A percentile compares a stretch with the other conserved stretches of the same genome.
These are phyloP conservation scores for Ophiostoma sp. DNA, from an alignment of 2,329 filamentous ascomycete species.

Conservation along the genomic window DNA sequence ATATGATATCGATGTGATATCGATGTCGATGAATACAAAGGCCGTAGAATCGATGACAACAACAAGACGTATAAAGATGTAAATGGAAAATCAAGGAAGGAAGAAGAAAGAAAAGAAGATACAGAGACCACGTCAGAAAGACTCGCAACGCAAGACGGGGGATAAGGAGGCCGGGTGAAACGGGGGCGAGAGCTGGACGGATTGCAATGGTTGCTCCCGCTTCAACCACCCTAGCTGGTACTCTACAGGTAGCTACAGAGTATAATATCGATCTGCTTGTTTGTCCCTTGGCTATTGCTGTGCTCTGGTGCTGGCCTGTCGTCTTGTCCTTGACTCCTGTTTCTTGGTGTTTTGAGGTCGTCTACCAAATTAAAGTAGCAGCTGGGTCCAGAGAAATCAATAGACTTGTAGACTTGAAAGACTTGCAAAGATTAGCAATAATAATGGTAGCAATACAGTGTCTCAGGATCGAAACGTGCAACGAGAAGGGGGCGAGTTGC, in stretches of 20 bases:
- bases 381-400: neutral
- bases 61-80: no score
- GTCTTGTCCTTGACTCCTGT: neutral
- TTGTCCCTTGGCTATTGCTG: neutral
- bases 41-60: no score
- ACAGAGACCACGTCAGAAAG: neutral
- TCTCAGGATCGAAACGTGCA: conserved; percentile 7
- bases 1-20: no score
- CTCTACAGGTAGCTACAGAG: neutral
- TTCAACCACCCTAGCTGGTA: neutral
- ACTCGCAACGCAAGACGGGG: neutral
- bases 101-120: neutral
- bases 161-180: conserved; percentile 7
- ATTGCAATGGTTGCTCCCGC: neutral
- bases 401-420: neutral
- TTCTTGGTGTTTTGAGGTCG: neutral
- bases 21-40: no score
- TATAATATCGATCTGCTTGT: neutral
- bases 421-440: neutral
- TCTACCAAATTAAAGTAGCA: neutral
- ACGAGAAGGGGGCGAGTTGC: conserved; percentile 5
- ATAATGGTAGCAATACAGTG: neutral
- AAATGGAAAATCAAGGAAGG: no score
- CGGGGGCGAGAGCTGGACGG: neutral
- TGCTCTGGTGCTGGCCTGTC: neutral